These are phyloP conservation scores for Penicillium waksmanii DNA, from an alignment of 495 filamentous ascomycete species.

Conservation along the genomic window DNA sequence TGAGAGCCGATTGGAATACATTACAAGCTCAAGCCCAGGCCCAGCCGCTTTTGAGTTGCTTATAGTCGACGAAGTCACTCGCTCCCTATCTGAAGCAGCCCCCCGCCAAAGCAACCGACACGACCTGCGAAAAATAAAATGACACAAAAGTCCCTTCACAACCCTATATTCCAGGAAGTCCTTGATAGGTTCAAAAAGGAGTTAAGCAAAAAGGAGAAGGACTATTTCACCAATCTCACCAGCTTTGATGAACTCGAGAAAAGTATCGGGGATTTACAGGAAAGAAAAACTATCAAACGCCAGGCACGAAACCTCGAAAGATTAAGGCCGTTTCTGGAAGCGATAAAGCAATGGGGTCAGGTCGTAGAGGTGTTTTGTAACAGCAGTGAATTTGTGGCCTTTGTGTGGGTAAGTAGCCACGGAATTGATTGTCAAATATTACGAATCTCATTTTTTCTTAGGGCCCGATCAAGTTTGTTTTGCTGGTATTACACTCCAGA, in stretches of 20 bases:
- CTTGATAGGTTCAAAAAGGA: conserved; percentile 4
- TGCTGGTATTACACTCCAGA: background rate
- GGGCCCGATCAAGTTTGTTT: background rate
- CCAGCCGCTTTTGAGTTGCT: too few species aligned
- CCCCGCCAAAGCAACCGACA: background rate
- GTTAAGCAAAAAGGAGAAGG: conserved; percentile 1
- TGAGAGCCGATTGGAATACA: background rate
- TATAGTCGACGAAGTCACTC: too few species aligned
- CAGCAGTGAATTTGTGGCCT: conserved; percentile 10
- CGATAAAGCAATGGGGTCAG: conserved; percentile 7
- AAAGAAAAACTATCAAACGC: background rate
- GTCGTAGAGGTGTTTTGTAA: conserved; percentile 10
- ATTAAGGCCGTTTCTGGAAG: conserved; percentile 4
- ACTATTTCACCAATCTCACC: background rate
- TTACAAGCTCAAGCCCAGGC: too few species aligned
- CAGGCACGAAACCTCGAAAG: background rate
- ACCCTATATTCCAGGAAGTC: background rate
- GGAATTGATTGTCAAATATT: background rate
- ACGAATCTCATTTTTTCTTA: background rate
- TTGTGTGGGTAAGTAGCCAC: conserved; percentile 3
- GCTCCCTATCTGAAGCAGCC: too few species aligned
- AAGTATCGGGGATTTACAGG: background rate
- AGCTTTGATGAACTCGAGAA: background rate
- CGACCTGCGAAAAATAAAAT: background rate
- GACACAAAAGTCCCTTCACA: background rate